phyloP scores from a whole-genome alignment of 1,284 basidiomycete genomes.

The Naganishia liquefaciens region DNA sequence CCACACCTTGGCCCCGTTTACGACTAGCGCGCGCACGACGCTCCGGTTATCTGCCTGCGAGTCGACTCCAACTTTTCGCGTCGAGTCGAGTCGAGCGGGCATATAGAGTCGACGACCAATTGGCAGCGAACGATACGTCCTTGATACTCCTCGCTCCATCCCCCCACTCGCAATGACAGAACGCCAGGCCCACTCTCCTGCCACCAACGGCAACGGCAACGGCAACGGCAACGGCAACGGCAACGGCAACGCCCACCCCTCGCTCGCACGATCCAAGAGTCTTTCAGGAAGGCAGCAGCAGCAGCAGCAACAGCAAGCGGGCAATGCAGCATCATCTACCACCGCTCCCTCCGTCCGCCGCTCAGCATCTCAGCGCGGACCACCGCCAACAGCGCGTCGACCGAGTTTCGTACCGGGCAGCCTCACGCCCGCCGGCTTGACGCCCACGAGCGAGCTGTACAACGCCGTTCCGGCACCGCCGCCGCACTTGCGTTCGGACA shows the following conservation, averaged over 20 bases:
- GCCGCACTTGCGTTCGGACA: conserved; percentile 5
- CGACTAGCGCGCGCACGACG: neutral
- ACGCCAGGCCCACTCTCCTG: conserved; percentile 6
- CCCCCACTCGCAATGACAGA: neutral
- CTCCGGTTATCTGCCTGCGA: neutral
- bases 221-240: neutral
- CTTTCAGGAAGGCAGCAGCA: conserved; percentile 19
- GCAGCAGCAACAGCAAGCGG: neutral
- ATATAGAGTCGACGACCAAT: neutral
- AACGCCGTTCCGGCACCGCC: conserved; percentile 16
- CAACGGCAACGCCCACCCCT: neutral
- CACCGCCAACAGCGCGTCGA: neutral
- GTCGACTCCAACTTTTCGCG: neutral
- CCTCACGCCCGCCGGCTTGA: conserved; percentile 1
- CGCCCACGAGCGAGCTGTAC: conserved; percentile 12
- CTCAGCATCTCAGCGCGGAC: conserved; percentile 15
- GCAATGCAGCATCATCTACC: neutral
- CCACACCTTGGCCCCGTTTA: neutral
- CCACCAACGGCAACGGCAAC: conserved; percentile 4
- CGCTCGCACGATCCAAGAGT: conserved; percentile 10
- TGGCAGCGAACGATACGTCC: neutral
- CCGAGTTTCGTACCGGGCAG: neutral
- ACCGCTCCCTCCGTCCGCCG: neutral
- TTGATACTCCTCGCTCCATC: neutral
- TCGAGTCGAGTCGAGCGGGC: neutral